A percentile compares a stretch with the other conserved stretches of the same genome.
Evolutionary conservation across 495 filamentous ascomycete genomes (phyloP).

Genomic region (Baudoinia panamericana): DNA sequence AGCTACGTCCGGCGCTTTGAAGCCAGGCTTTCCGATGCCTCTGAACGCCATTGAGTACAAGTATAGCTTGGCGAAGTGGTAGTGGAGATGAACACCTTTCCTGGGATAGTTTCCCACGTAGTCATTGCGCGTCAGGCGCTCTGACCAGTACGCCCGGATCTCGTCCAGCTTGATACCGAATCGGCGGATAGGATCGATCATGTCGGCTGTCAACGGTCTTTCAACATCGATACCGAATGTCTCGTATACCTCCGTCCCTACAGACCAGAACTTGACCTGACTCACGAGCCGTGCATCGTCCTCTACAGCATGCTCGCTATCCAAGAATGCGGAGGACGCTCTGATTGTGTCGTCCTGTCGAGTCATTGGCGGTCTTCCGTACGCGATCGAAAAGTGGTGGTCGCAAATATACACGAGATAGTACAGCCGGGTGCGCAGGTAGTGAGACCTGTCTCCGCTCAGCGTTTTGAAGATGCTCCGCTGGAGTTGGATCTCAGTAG

Average conservation of each 20-base stretch:
- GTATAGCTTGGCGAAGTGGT: constrained; percentile 38
- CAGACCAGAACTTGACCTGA: constrained; percentile 30
- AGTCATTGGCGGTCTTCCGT: constrained; percentile 42
- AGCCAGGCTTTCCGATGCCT: constrained; percentile 23
- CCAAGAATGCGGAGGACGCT: background rate
- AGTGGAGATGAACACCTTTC: constrained; percentile 40
- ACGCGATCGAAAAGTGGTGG: constrained; percentile 44
- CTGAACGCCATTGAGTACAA: constrained; percentile 35
- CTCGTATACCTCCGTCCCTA: constrained; percentile 28
- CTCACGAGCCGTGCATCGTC: constrained; percentile 26
- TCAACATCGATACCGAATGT: constrained; percentile 33
- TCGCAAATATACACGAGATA: constrained; percentile 44
- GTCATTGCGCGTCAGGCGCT: constrained; percentile 9
- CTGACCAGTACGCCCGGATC: constrained; percentile 15
- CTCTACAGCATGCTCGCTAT: constrained; percentile 10
- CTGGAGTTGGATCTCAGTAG: constrained; percentile 40
- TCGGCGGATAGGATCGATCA: constrained; percentile 13
- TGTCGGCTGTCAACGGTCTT: constrained; percentile 19
- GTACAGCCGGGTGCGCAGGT: constrained; percentile 34
- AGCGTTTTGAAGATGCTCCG: constrained; percentile 39
- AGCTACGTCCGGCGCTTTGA: constrained; percentile 24
- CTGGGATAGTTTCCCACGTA: constrained; percentile 39
- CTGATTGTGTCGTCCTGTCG: constrained; percentile 20
- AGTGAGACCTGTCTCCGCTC: constrained; percentile 29
- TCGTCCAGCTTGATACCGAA: constrained; percentile 16